A percentile compares a stretch with the other conserved stretches of the same genome.
Conservation (phyloP, 2,329 filamentous ascomycete species). For the Fusarium beomiforme region DNA sequence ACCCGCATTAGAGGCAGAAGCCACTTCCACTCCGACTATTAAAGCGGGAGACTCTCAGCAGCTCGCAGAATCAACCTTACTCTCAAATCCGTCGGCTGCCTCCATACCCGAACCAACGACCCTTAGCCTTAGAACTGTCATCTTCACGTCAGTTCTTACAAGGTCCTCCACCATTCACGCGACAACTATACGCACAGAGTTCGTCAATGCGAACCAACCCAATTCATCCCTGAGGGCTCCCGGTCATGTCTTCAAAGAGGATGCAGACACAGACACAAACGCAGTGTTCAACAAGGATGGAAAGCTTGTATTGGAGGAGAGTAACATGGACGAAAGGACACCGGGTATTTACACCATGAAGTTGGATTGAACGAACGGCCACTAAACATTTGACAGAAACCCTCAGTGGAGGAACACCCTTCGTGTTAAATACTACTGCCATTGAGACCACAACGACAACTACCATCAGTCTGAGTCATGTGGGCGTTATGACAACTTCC, state of each 20-base stretch:
- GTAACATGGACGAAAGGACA: neutral
- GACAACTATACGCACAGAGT: constrained; percentile 24
- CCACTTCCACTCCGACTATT: neutral
- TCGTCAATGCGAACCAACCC: constrained; percentile 18
- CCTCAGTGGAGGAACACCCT: neutral
- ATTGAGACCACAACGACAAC: neutral
- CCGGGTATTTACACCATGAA: neutral
- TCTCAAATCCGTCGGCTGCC: neutral
- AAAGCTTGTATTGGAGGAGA: constrained; percentile 1
- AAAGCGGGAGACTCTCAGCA: neutral
- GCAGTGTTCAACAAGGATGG: constrained; percentile 6
- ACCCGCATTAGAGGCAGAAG: neutral
- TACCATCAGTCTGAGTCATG: neutral
- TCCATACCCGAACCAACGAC: neutral
- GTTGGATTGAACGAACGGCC: neutral
- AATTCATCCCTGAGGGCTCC: constrained; percentile 2
- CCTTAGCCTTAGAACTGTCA: constrained; percentile 18
- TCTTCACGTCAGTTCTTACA: constrained; percentile 37
- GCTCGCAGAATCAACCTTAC: neutral
- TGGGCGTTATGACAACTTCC: constrained; percentile 5
- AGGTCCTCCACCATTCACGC: constrained; percentile 30
- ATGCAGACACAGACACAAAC: neutral
- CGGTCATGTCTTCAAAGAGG: constrained; percentile 31
- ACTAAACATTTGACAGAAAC: constrained; percentile 6
- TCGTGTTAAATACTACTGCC: neutral